phyloP scores from a whole-genome alignment of 768 basidiomycete genomes.

The Phaeotremella skinneri region DNA sequence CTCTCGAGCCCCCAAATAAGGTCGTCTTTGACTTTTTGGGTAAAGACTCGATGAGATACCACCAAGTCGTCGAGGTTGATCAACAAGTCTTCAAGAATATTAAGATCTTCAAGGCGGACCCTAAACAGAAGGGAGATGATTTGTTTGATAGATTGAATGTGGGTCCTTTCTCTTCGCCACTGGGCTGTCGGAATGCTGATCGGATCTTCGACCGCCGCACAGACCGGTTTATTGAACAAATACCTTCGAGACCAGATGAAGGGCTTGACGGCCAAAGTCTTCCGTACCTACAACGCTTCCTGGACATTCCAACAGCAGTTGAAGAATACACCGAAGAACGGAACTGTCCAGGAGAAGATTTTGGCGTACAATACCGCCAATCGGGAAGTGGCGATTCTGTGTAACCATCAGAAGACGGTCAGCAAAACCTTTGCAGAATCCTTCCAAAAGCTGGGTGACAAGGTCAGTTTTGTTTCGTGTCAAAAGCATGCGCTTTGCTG shows the following conservation, averaged over 20 bases:
- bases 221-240: slow-evolving; percentile 86
- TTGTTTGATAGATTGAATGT: slow-evolving; percentile 95
- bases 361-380: slow-evolving; percentile 97
- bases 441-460: slow-evolving; percentile 91
- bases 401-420: slow-evolving; percentile 96
- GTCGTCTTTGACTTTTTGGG: slow-evolving; percentile 96
- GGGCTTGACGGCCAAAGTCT: slow-evolving; percentile 96
- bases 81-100: slow-evolving; percentile 97
- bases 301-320: slow-evolving; percentile 90
- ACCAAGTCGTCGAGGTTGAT: slow-evolving; percentile 76
- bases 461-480: slow-evolving; percentile 58
- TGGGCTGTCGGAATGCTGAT: not conserved
- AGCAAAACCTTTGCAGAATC: slow-evolving; percentile 89
- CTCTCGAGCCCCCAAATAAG: slow-evolving; percentile 78
- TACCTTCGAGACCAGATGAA: slow-evolving; percentile 93
- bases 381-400: slow-evolving; percentile 92
- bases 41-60: slow-evolving; percentile 98
- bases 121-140: slow-evolving; percentile 80
- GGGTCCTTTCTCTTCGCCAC: slow-evolving; percentile 47
- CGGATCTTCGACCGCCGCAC: slow-evolving; percentile 6
- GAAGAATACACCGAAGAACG: slow-evolving; percentile 67
- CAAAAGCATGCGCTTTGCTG: not conserved
- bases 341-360: slow-evolving; percentile 88
- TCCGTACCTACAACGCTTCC: slow-evolving; percentile 99
- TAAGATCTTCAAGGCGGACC: slow-evolving; percentile 85